phyloP scores from a whole-genome alignment of 768 basidiomycete species.

The Phlebiopsis flavidoalba region DNA sequence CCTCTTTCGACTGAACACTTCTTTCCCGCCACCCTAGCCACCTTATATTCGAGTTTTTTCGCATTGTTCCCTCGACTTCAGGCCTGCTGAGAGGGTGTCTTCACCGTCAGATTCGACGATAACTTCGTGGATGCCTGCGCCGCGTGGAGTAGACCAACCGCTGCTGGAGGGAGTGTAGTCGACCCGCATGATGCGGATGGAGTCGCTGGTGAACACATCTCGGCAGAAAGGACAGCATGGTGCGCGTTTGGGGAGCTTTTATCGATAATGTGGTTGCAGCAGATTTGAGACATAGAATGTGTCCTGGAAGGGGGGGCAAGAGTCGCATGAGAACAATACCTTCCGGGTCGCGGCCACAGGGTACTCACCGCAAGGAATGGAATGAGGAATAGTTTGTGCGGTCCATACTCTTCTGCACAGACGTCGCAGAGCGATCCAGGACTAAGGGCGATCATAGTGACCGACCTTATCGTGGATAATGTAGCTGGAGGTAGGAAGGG shows the following conservation, averaged over 20 bases:
- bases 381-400: conserved; percentile 70
- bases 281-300: conserved; percentile 73
- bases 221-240: conserved; percentile 85
- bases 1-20: conserved; percentile 88
- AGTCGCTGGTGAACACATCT: conserved; percentile 61
- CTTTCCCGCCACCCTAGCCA: conserved; percentile 73
- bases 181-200: conserved; percentile 72
- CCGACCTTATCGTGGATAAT: conserved; percentile 20
- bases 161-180: conserved; percentile 52
- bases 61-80: conserved; percentile 43
- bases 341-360: conserved; percentile 17
- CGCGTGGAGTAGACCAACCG: conserved; percentile 63
- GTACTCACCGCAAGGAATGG: conserved; percentile 72
- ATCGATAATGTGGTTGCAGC: conserved; percentile 77
- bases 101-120: conserved; percentile 28
- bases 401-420: conserved; percentile 81
- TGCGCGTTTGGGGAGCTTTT: conserved; percentile 66
- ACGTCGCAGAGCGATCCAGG: conserved; percentile 86
- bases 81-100: conserved; percentile 20
- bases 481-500: conserved; percentile 22
- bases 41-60: conserved; percentile 70
- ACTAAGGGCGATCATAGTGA: conserved; percentile 71
- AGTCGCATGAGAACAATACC: conserved; percentile 22
- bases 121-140: conserved; percentile 41
- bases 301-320: conserved; percentile 41